Evolutionary conservation across 257 asterid species (phyloP).

Genomic region (Euphrasia confusa): DNA sequence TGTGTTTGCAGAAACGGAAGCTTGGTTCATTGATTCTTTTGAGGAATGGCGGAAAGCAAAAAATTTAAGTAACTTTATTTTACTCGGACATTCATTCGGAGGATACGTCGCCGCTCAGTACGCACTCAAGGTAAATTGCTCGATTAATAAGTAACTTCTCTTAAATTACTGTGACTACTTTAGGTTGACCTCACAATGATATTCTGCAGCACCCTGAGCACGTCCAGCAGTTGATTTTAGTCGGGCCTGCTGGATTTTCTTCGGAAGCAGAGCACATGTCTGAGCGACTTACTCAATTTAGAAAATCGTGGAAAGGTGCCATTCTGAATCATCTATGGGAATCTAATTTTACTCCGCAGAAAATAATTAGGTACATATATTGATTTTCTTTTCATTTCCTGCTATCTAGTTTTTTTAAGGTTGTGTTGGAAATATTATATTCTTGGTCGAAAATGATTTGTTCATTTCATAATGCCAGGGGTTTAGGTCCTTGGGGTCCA

Average conservation of each 20-base stretch:
- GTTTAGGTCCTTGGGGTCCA: conserved; percentile 88
- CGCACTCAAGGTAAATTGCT: background rate
- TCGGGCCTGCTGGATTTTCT: background rate
- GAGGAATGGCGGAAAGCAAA: conserved; percentile 30
- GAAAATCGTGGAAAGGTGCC: background rate
- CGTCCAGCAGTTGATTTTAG: background rate
- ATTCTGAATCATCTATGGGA: conserved; percentile 76
- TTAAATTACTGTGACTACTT: background rate
- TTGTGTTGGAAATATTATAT: background rate
- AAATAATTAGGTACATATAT: conserved; percentile 46
- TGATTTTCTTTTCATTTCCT: background rate
- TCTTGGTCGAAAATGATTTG: background rate
- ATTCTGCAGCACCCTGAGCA: background rate
- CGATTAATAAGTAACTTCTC: background rate
- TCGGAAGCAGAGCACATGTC: background rate
- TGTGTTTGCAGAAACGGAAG: conserved; percentile 1
- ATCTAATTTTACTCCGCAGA: conserved; percentile 80
- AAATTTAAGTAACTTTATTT: background rate
- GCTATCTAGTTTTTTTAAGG: background rate
- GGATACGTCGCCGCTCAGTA: background rate
- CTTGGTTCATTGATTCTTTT: conserved; percentile 12
- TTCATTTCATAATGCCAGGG: conserved; percentile 38
- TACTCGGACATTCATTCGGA: background rate
- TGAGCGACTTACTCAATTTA: background rate
- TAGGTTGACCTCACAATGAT: background rate